phyloP scores from a whole-genome alignment of 371 early-diverging fungal species.

The Syncephalastrum contaminatum region DNA sequence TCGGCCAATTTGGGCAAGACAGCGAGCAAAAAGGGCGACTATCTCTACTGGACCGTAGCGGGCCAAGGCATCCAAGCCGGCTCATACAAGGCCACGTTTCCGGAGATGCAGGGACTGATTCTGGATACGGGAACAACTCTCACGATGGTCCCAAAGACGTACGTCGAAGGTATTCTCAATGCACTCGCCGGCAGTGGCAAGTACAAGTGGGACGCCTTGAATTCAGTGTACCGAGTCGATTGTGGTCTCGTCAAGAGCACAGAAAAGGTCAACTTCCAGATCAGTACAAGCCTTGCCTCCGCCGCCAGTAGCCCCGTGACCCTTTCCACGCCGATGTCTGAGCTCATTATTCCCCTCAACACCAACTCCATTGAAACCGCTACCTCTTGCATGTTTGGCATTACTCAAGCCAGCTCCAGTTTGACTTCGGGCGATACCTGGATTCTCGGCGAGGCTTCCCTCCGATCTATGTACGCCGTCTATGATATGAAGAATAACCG shows the following conservation, averaged over 20 bases:
- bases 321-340: conserved; percentile 23
- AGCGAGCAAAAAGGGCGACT: conserved; percentile 7
- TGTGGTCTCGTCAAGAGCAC: conserved; percentile 15
- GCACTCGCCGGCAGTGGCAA: conserved; percentile 18
- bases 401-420: conserved; percentile 10
- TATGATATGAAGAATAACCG: conserved; percentile 28
- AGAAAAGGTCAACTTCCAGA: conserved; percentile 15
- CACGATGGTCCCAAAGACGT: conserved; percentile 17
- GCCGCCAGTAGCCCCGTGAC: conserved; percentile 6
- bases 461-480: conserved; percentile 28
- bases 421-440: conserved; percentile 9
- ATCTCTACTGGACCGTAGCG: conserved; percentile 27
- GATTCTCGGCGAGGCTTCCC: conserved; percentile 32
- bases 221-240: conserved; percentile 19
- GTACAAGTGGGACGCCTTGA: conserved; percentile 6
- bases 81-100: background rate
- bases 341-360: conserved; percentile 27
- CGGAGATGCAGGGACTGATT: conserved; percentile 12
- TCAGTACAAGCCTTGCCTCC: conserved; percentile 5
- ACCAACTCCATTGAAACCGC: conserved; percentile 18
- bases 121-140: conserved; percentile 36
- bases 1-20: conserved; percentile 12
- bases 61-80: conserved; percentile 15
- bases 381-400: conserved; percentile 29
- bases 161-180: conserved; percentile 15